Evolutionary conservation across 257 asterid species (phyloP).

Genomic region (Rubia yunnanensis): DNA sequence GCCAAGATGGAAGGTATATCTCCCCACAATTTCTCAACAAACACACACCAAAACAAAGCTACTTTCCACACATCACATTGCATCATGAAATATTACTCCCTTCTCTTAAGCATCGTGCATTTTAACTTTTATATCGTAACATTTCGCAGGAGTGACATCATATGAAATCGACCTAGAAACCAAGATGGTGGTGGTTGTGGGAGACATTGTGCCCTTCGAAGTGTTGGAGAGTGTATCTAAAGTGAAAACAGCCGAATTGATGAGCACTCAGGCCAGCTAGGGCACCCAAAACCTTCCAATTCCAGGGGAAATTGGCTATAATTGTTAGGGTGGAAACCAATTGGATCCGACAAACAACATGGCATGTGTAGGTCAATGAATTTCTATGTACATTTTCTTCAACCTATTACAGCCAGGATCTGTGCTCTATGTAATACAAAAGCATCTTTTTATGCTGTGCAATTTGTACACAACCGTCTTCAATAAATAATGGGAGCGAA

Average conservation of each 20-base stretch:
- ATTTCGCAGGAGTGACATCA: slow-evolving; percentile 51
- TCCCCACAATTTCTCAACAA: not conserved
- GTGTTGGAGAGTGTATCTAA: slow-evolving; percentile 84
- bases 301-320: not conserved
- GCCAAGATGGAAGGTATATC: slow-evolving; percentile 41
- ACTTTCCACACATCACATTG: not conserved
- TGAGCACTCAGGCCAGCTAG: slow-evolving; percentile 23
- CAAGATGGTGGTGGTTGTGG: slow-evolving; percentile 74
- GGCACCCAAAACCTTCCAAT: not conserved
- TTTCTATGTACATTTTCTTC: not conserved
- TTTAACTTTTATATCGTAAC: not conserved
- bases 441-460: not conserved
- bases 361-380: not conserved
- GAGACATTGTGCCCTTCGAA: slow-evolving; percentile 69
- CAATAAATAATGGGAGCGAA: not conserved
- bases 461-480: not conserved
- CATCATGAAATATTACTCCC: too few species aligned
- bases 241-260: slow-evolving; percentile 60
- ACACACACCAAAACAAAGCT: too few species aligned
- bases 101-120: too few species aligned
- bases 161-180: slow-evolving; percentile 70
- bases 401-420: not conserved
- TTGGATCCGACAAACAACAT: not conserved
- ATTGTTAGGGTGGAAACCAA: not conserved
- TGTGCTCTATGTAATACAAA: not conserved